Evolutionary conservation across 495 filamentous ascomycete genomes (phyloP), one percentile per base, ranked within the genome.

Genomic region (Aspergillus indologenus): DNA sequence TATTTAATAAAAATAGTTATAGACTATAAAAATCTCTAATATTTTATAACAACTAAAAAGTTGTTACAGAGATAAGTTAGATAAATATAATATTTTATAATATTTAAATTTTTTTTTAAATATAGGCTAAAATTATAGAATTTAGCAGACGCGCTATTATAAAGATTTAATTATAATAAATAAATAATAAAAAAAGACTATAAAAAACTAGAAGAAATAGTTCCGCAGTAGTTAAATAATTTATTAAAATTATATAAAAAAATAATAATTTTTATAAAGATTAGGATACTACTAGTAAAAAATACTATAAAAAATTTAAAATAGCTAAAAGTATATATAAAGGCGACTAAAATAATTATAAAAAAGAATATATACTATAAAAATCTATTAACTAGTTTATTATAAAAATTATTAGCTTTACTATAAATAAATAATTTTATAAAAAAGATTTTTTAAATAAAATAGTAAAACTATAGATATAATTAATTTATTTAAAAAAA

Each of bases 1-100:
- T 22, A 22, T 48, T 14, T 22, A 48, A 22, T 48, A 23, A 12
- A 48, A 12, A 48, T 20, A 48, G 12, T 48, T 48, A 48, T 48
- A n/a, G 23, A 48, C 18, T 48, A 48, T 48, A 48, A 48, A 48
- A 48, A 48, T 48, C 19, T 48, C 1, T 22, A 48, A 48, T 48
- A 48, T 24, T 24, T 48, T 48, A 48, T 48, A 48, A 48, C 23
- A 48, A 48, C 5, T 40, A 40, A 40, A 40, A 40, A 9, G 12
- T 40, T 40, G 6, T 48, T 48, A 48, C 12, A 48, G 23, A 22
- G 4, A 48, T 48, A 48, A 48, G 23, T 46, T 1, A 19, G 23
- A 22, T 48, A 22, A 17, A 48, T 24, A 23, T 48, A 48, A 48
- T 22, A 48, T 22, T 24, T 48, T 48, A 48, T 48, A 48, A 24